phyloP scores from a whole-genome alignment of 2,329 filamentous ascomycete species.

The Simplicillium sp. region DNA sequence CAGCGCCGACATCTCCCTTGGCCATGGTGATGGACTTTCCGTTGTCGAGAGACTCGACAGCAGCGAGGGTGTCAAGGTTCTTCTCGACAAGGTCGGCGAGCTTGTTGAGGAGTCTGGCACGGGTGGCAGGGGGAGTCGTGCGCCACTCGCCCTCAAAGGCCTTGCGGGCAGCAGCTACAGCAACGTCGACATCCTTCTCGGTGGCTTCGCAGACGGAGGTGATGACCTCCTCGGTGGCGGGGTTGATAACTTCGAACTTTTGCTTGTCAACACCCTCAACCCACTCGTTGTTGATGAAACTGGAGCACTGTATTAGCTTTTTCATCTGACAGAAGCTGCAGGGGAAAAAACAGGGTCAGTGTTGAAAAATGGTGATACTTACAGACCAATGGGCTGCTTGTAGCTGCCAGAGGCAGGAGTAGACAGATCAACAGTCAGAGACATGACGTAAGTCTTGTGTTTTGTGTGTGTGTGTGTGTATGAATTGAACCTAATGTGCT shows the following conservation, averaged over 20 bases:
- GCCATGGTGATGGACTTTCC: slow-evolving; percentile 74
- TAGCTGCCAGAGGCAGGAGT: slow-evolving; percentile 55
- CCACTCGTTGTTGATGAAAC: slow-evolving; percentile 92
- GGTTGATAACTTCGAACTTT: slow-evolving; percentile 90
- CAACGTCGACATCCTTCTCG: slow-evolving; percentile 76
- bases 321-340: not conserved
- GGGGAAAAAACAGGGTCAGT: not conserved
- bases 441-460: slow-evolving; percentile 24
- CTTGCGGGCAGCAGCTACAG: slow-evolving; percentile 76
- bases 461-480: too few relatives aligned
- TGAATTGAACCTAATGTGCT: too few relatives aligned
- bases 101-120: slow-evolving; percentile 61
- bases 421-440: slow-evolving; percentile 51
- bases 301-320: slow-evolving; percentile 19
- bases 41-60: slow-evolving; percentile 82
- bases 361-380: slow-evolving; percentile 20
- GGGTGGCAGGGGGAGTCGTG: slow-evolving; percentile 57
- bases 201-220: slow-evolving; percentile 73
- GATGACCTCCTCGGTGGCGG: slow-evolving; percentile 75
- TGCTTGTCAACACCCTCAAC: slow-evolving; percentile 70
- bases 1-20: slow-evolving; percentile 62
- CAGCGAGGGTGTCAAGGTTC: slow-evolving; percentile 65
- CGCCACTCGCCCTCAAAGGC: slow-evolving; percentile 71
- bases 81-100: slow-evolving; percentile 74
- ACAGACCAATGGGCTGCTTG: slow-evolving; percentile 54